Evolutionary conservation across 2,329 filamentous ascomycete genomes (phyloP).

Genomic region (Lachnellula willkommii): DNA sequence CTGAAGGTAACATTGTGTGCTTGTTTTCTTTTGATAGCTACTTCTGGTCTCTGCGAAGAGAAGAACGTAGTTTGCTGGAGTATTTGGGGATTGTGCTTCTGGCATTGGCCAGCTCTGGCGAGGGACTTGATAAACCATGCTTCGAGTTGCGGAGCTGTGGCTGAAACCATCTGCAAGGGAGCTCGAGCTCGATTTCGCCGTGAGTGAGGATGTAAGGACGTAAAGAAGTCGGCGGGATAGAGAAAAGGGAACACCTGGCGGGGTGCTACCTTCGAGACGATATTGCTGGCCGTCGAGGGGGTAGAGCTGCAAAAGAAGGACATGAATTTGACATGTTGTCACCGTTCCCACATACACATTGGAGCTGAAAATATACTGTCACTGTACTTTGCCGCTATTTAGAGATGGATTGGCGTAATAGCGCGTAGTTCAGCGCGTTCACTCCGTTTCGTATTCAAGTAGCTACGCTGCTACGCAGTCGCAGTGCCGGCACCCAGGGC

Average conservation of each 20-base stretch:
- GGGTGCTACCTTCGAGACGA: slow-evolving; percentile 40
- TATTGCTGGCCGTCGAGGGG: slow-evolving; percentile 42
- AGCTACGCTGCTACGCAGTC: too few relatives aligned
- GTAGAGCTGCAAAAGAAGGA: slow-evolving; percentile 52
- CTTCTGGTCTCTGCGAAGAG: slow-evolving; percentile 15
- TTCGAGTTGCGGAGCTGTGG: slow-evolving; percentile 22
- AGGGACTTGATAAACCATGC: slow-evolving; percentile 32
- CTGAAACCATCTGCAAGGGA: slow-evolving; percentile 9
- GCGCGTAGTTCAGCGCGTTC: not conserved
- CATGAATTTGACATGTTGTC: slow-evolving; percentile 61
- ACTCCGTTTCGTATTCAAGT: not conserved
- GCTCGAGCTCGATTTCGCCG: not conserved
- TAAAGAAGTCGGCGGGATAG: slow-evolving; percentile 21
- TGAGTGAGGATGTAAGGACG: slow-evolving; percentile 5
- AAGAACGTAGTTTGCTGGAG: slow-evolving; percentile 15
- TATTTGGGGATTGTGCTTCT: slow-evolving; percentile 21
- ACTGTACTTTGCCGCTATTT: not conserved
- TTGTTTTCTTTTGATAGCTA: slow-evolving; percentile 5
- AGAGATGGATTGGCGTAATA: not conserved
- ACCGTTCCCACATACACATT: slow-evolving; percentile 23
- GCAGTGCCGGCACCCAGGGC: too few relatives aligned
- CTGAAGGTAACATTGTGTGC: slow-evolving; percentile 5
- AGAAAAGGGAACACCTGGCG: slow-evolving; percentile 30
- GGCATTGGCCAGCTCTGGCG: slow-evolving; percentile 26
- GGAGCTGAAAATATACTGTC: slow-evolving; percentile 8